Percentiles rank a stretch among this genome's conserved stretches.
These are phyloP conservation scores for Asclepias syriaca DNA, from an alignment of 257 asterid species.

Conservation along the genomic window DNA sequence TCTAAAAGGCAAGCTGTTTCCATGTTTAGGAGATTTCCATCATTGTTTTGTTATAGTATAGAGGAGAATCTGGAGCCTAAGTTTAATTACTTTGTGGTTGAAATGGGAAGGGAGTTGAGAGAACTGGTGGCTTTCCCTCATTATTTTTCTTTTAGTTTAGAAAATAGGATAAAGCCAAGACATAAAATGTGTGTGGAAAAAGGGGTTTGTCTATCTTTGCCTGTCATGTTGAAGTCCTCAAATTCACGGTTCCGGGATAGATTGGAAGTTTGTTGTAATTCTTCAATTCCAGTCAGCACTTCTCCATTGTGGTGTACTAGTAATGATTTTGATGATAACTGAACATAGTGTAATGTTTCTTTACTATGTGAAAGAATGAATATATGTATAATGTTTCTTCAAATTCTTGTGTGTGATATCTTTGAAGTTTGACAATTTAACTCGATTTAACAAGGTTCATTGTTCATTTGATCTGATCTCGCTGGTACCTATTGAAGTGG, in stretches of 20 bases:
- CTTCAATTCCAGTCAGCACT: conserved; percentile 63
- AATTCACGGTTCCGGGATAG: conserved; percentile 50
- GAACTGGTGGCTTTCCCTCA: conserved; percentile 80
- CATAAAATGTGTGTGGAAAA: conserved; percentile 74
- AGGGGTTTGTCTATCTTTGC: conserved; percentile 71
- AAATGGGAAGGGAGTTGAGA: conserved; percentile 83
- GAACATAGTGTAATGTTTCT: conserved; percentile 13
- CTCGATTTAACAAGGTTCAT: no score
- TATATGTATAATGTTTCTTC: not conserved
- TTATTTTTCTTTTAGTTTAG: conserved; percentile 84
- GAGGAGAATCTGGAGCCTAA: conserved; percentile 78
- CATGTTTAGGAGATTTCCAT: conserved; percentile 75
- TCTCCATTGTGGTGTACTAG: conserved; percentile 71
- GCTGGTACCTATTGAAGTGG: no score
- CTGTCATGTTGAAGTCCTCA: conserved; percentile 63
- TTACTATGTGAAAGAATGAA: not conserved
- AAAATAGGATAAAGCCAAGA: conserved; percentile 77
- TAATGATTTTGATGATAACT: conserved; percentile 11
- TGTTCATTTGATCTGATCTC: no score
- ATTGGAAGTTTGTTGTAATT: conserved; percentile 67
- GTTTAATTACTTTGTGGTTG: conserved; percentile 73
- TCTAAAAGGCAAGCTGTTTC: conserved; percentile 45
- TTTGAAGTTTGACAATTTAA: not conserved
- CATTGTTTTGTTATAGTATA: conserved; percentile 82
- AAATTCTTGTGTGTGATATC: not conserved